These are phyloP conservation scores for Suillus plorans DNA, from an alignment of 768 basidiomycete genomes.

Conservation along the genomic window DNA sequence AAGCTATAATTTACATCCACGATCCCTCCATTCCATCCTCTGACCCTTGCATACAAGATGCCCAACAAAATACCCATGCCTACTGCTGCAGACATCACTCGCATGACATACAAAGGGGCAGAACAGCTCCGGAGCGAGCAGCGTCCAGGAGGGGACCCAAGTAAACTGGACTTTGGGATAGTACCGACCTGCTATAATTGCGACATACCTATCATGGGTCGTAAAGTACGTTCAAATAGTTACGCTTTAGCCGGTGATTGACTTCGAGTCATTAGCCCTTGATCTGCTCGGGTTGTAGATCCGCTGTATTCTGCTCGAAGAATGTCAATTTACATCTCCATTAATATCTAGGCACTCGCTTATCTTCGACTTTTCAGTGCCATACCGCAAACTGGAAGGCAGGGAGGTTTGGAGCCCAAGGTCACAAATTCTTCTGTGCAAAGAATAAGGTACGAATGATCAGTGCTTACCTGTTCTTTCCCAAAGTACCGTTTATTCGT, in stretches of 20 bases:
- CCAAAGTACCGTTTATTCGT: background rate
- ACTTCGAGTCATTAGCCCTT: constrained; percentile 17
- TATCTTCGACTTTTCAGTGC: constrained; percentile 25
- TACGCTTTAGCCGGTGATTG: background rate
- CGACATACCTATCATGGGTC: constrained; percentile 11
- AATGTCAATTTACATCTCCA: constrained; percentile 14
- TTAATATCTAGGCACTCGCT: background rate
- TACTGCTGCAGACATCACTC: constrained; percentile 26
- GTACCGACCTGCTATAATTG: constrained; percentile 26
- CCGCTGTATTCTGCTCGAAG: constrained; percentile 31
- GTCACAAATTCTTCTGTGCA: constrained; percentile 34
- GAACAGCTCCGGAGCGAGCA: constrained; percentile 26
- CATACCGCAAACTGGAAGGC: constrained; percentile 37
- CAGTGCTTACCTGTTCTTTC: background rate
- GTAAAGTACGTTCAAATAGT: constrained; percentile 19
- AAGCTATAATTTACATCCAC: background rate
- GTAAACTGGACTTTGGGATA: constrained; percentile 27
- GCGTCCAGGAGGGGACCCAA: constrained; percentile 27
- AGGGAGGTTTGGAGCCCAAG: constrained; percentile 26
- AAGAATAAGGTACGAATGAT: constrained; percentile 31
- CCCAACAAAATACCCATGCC: constrained; percentile 20
- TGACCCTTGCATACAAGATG: constrained; percentile 12
- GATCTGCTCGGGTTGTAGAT: constrained; percentile 30
- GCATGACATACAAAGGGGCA: constrained; percentile 28
- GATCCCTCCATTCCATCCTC: background rate